Evolutionary conservation across 257 asterid species (phyloP), one percentile per base, ranked within the genome.

Genomic region (Solanum bukasovii): DNA sequence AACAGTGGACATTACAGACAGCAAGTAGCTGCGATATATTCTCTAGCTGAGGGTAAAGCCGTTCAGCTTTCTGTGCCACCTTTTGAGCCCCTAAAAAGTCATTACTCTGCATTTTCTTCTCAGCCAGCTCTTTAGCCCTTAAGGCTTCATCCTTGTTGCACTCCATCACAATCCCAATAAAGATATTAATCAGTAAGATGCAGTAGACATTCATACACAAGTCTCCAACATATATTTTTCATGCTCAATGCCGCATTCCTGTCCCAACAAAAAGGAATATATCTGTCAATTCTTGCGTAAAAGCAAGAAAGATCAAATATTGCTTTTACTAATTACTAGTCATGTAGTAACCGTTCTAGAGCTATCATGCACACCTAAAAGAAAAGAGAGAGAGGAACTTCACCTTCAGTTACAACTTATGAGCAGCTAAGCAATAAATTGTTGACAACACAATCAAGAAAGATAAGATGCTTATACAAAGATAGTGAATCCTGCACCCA

Each of bases 61-160:
- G 91, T 73, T 92, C 97, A 37, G 99, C 99, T 88, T 90, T 96
- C 86, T 84, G 6, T n/a, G 94, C 96, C 79, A 90, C 52, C 89
- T 79, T 93, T 61, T 92, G 92, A 84, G 98, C 99, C 70, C 94
- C 97, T 63, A 89, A 94, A 72, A 94, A 96, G 85, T 96, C 98
- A 61, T 91, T 92, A 13, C 33, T 87, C 78, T 65, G 91, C 98
- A 96, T 91, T 90, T 94, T 96, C 89, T 46, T 88, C 95, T 92
- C 97, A 31, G 99, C 98, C 35, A 95, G 63, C 70, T 89, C 93
- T 91, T 87, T 94, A 88, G 94, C 98, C 90, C 96, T 91, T 74
- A 92, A 5, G 86, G 98, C 98, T 90, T 96, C 99, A 63, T 95
- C 98, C 90, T 92, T 96, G 94, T 96, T 95, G 93, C 98, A 96